Evolutionary conservation across 1,284 basidiomycete genomes (phyloP), one percentile per base, ranked within the genome.

Genomic region (Cutaneotrichosporon sp.): DNA sequence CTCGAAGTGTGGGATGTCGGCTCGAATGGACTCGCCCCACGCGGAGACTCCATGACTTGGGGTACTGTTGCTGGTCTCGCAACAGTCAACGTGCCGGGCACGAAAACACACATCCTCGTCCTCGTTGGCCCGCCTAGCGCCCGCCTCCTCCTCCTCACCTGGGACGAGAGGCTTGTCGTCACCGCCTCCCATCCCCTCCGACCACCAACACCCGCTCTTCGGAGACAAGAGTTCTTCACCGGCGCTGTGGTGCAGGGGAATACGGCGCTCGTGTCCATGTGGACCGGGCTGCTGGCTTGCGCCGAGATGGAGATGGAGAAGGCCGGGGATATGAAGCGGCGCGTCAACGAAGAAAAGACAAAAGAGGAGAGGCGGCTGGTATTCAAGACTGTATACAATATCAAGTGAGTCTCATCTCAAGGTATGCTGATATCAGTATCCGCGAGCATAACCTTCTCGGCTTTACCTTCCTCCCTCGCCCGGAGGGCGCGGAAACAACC

Each of bases 391-490:
- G 74, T 71, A 34, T 77, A 70, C 63, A 80, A 81, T 56, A 73
- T 82, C 67, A 80, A 79, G 81, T 81, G 52, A 67, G 79, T 73
- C 9, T 1, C 22, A 2, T 21, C n/a, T 26, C 30, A 4, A 26
- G 26, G 26, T n/a, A 14, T 51, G 18, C 61, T 60, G n/a, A 53
- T 57, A 26, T 16, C 56, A 93, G 91, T 60, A 75, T 92, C 46
- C 85, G 86, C 7, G 91, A 94, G 72, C 80, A 90, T 62, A 91
- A 88, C 70, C 80, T 95, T 4, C 82, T 92, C 22, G 85, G 88
- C 16, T 73, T 92, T 22, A 82, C 85, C 1, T 90, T 93, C 79
- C 82, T 87, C 34, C 70, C 63, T 0, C 47, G 70, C 67, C 18
- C 81, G 0, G 81, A 83, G 34, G 34, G 34, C 11, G 34, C 34